These are phyloP conservation scores for Pythium pyrilobum DNA, from an alignment of 352 stramenopile genomes.

Conservation along the genomic window DNA sequence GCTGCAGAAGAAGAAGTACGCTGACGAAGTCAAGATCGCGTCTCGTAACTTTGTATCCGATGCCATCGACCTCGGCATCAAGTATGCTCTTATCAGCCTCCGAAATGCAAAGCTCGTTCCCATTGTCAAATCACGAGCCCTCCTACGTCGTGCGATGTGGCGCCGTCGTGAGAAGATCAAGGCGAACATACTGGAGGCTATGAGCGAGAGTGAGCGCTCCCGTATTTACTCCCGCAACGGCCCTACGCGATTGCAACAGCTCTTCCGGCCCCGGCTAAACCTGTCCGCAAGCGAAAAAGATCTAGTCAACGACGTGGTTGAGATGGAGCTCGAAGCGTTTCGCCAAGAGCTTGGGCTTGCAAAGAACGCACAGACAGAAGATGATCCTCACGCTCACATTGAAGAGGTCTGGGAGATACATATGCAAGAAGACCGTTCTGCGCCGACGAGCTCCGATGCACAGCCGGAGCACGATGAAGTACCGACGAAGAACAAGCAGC, in stretches of 20 bases:
- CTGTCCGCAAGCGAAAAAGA: slow-evolving; percentile 47
- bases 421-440: slow-evolving; percentile 5
- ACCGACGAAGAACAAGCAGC: not conserved
- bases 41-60: slow-evolving; percentile 27
- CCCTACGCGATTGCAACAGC: slow-evolving; percentile 42
- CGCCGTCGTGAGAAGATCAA: slow-evolving; percentile 41
- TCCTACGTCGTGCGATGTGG: slow-evolving; percentile 46
- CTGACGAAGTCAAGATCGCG: slow-evolving; percentile 26
- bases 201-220: slow-evolving; percentile 52
- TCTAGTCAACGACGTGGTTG: slow-evolving; percentile 36
- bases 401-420: slow-evolving; percentile 23
- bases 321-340: slow-evolving; percentile 12
- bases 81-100: slow-evolving; percentile 26
- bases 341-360: slow-evolving; percentile 3
- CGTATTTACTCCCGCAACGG: slow-evolving; percentile 45
- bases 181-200: slow-evolving; percentile 31
- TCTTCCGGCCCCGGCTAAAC: slow-evolving; percentile 24
- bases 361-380: not conserved
- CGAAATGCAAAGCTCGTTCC: slow-evolving; percentile 43
- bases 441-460: not conserved
- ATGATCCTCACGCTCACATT: slow-evolving; percentile 4
- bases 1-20: slow-evolving; percentile 43
- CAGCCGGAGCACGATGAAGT: not conserved
- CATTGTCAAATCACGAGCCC: slow-evolving; percentile 31
- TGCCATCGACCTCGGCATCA: slow-evolving; percentile 27